phyloP scores from a whole-genome alignment of 2,329 filamentous ascomycete genomes.

The Cadophora malorum region DNA sequence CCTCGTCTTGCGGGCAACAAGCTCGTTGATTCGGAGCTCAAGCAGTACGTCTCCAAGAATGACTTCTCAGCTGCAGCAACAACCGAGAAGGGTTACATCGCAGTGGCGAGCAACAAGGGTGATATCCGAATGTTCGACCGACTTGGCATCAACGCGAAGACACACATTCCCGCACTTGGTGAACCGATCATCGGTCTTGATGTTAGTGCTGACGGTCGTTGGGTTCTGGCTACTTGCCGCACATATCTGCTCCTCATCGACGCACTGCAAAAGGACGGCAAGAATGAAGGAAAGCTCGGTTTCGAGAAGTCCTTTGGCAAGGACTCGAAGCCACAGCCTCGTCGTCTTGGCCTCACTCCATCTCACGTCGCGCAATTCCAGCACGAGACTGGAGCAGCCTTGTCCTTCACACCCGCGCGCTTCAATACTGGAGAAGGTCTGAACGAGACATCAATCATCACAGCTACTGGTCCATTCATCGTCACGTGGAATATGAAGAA shows the following conservation, averaged over 20 bases:
- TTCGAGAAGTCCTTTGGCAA: conserved; percentile 94
- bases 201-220: conserved; percentile 92
- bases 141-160: conserved; percentile 96
- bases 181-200: conserved; percentile 95
- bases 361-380: conserved; percentile 97
- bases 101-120: conserved; percentile 96
- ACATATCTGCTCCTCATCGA: conserved; percentile 97
- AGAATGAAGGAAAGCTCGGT: conserved; percentile 97
- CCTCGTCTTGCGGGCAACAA: conserved; percentile 90
- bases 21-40: conserved; percentile 89
- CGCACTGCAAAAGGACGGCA: conserved; percentile 86
- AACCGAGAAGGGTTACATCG: conserved; percentile 95
- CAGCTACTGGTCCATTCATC: conserved; percentile 94
- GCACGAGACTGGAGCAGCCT: conserved; percentile 86
- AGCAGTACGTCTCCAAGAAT: conserved; percentile 97
- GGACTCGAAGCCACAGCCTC: conserved; percentile 90
- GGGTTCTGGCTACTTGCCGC: conserved; percentile 91
- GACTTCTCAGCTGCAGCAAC: conserved; percentile 95
- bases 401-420: conserved; percentile 88
- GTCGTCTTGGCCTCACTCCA: conserved; percentile 85
- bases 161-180: conserved; percentile 91
- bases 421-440: conserved; percentile 89
- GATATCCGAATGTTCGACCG: conserved; percentile 97
- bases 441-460: conserved; percentile 93
- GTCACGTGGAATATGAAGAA: conserved; percentile 97